These are phyloP conservation scores for Echinosophora koreensis DNA, from an alignment of 306 rosid genomes.

Conservation along the genomic window DNA sequence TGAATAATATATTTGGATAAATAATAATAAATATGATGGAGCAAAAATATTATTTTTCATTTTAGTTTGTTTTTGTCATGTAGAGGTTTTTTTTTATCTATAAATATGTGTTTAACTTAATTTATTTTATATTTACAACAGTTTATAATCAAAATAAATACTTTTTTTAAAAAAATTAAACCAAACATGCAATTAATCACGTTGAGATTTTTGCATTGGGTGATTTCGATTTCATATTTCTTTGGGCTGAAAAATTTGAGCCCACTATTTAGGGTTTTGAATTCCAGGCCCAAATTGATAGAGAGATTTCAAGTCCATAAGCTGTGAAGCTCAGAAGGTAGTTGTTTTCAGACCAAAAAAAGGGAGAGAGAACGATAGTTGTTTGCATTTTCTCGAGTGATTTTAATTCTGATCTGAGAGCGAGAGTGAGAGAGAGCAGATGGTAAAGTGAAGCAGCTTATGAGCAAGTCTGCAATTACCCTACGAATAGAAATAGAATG, in stretches of 20 bases:
- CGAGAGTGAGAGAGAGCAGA: background rate
- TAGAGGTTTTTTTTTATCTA: too few species aligned
- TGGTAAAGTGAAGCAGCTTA: background rate
- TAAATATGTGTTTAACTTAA: too few species aligned
- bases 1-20: too few species aligned
- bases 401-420: background rate
- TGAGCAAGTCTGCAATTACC: background rate
- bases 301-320: background rate
- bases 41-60: background rate
- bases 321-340: too few species aligned
- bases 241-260: background rate
- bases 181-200: too few species aligned
- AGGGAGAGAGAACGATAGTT: too few species aligned
- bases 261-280: background rate
- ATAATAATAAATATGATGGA: too few species aligned
- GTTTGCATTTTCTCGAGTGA: background rate
- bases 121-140: too few species aligned
- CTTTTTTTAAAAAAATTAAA: too few species aligned
- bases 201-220: background rate
- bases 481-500: conserved; percentile 17
- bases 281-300: background rate
- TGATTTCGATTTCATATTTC: background rate
- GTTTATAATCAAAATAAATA: too few species aligned
- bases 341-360: too few species aligned
- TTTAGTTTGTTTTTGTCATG: too few species aligned